Evolutionary conservation across 2,329 filamentous ascomycete species (phyloP).

Genomic region (Trichoderma sp.): DNA sequence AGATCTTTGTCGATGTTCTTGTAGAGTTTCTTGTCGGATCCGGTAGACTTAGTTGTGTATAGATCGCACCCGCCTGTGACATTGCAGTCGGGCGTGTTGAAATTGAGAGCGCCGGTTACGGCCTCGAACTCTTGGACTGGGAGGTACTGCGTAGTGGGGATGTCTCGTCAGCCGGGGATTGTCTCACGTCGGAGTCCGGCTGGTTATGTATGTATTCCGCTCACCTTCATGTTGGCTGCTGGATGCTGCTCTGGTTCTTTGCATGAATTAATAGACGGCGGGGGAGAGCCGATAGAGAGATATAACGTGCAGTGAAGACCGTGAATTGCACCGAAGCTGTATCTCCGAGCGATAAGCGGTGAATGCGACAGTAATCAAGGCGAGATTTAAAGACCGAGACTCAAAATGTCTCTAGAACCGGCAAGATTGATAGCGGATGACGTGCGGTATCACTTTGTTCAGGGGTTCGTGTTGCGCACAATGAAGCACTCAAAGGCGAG

Average conservation of each 20-base stretch:
- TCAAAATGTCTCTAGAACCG: neutral
- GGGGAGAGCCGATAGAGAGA: neutral
- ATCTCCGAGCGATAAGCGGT: neutral
- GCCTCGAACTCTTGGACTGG: slow-evolving; percentile 87
- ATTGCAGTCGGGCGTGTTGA: slow-evolving; percentile 88
- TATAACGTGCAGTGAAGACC: neutral
- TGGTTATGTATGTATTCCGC: slow-evolving; percentile 17
- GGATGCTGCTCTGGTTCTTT: neutral
- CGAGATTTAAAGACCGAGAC: neutral
- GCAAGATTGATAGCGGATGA: neutral
- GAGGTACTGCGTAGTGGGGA: slow-evolving; percentile 64
- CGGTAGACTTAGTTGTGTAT: slow-evolving; percentile 95
- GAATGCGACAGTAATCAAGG: neutral
- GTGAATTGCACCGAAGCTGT: neutral
- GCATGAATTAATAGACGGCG: neutral
- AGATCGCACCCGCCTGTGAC: slow-evolving; percentile 92
- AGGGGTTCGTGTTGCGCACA: neutral
- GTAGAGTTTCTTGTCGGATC: slow-evolving; percentile 94
- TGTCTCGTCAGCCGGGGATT: slow-evolving; percentile 23
- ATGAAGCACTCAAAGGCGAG: neutral
- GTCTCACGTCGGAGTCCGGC: neutral
- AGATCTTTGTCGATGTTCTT: slow-evolving; percentile 91
- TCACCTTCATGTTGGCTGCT: slow-evolving; percentile 39
- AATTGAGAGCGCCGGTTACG: slow-evolving; percentile 89
- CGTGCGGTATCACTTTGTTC: neutral